Evolutionary conservation across 106 monocot genomes (phyloP), one percentile per base, ranked within the genome.

Genomic region (Dendrobium huoshanense): DNA sequence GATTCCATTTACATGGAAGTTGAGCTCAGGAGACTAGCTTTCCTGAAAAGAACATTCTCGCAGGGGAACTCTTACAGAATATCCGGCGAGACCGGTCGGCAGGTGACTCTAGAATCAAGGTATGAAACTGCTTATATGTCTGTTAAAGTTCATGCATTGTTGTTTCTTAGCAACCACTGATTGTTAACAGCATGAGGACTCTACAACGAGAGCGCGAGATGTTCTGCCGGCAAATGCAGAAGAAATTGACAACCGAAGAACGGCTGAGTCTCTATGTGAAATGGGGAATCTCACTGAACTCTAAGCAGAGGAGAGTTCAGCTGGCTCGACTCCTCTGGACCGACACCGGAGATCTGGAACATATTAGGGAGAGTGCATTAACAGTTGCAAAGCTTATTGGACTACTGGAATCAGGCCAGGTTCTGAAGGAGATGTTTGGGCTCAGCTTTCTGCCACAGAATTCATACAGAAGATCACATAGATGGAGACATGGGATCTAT

Each of bases 1-100:
- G 99, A 99, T 59, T 90, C 95, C 15, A 95, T 99, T 78, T 99
- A 99, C 84, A 88, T 99, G 88, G 99, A 99, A 82, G 95, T 99
- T n/a, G 99, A 99, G 80, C 86, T 91, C 55, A 86, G 95, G 79
- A 87, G 99, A 75, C 82, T 99, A 24, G 87, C 88, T 55, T 99
- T 95, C 79, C 79, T 99, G 5, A 95, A 87, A 75, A 86, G 45
- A 67, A 81, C 82, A 19, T 89, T 82, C 43, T 56, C 83, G n/a
- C 43, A 56, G 9, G 82, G 84, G 78, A 77, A 84, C 75, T 47
- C 58, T 67, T 55, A 73, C 77, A 80, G 75, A 55, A 47, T 79
- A 20, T 41, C 80, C 47, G 72, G 42, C 5, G 75, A 73, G 51
- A 86, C 81, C 75, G 81, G 78, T 31, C 85, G 45, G 24, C 76